A percentile compares a stretch with the other conserved stretches of the same genome.
Evolutionary conservation across 768 basidiomycete species (phyloP).

Genomic region (Suillus sp.): DNA sequence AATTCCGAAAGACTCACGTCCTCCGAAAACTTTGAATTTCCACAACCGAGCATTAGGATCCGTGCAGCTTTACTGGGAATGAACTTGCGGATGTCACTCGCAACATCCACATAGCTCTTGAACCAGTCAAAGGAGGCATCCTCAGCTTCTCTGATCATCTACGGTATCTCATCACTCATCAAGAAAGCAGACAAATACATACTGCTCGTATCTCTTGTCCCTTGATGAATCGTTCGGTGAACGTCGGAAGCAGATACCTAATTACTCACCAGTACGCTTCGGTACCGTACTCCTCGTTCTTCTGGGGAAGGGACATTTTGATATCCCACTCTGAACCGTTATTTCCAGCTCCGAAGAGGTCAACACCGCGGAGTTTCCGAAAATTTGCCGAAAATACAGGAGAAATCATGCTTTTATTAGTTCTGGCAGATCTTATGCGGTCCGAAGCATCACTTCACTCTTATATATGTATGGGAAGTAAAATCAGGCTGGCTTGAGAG

Average conservation of each 20-base stretch:
- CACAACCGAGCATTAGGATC: slow-evolving; percentile 83
- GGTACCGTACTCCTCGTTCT: slow-evolving; percentile 69
- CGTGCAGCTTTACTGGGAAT: slow-evolving; percentile 61
- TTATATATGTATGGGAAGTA: background rate
- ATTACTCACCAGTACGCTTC: slow-evolving; percentile 65
- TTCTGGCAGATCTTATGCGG: too few relatives aligned
- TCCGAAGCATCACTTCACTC: too few relatives aligned
- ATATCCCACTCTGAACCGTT: background rate
- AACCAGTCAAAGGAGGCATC: slow-evolving; percentile 84
- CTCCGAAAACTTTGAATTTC: slow-evolving; percentile 80
- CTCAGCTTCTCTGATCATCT: slow-evolving; percentile 50
- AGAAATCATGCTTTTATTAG: too few relatives aligned
- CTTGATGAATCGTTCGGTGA: slow-evolving; percentile 36
- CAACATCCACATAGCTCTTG: slow-evolving; percentile 77
- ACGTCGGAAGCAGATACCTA: background rate
- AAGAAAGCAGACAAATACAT: slow-evolving; percentile 24
- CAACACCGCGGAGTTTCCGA: background rate
- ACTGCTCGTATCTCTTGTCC: slow-evolving; percentile 74
- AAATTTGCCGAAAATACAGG: too few relatives aligned
- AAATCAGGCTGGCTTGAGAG: background rate
- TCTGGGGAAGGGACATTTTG: slow-evolving; percentile 48
- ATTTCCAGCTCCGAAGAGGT: background rate
- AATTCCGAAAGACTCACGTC: slow-evolving; percentile 47
- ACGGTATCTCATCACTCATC: slow-evolving; percentile 10
- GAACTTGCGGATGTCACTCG: slow-evolving; percentile 56